Evolutionary conservation across 2,329 filamentous ascomycete genomes (phyloP).

Genomic region (Hortaea sp.): DNA sequence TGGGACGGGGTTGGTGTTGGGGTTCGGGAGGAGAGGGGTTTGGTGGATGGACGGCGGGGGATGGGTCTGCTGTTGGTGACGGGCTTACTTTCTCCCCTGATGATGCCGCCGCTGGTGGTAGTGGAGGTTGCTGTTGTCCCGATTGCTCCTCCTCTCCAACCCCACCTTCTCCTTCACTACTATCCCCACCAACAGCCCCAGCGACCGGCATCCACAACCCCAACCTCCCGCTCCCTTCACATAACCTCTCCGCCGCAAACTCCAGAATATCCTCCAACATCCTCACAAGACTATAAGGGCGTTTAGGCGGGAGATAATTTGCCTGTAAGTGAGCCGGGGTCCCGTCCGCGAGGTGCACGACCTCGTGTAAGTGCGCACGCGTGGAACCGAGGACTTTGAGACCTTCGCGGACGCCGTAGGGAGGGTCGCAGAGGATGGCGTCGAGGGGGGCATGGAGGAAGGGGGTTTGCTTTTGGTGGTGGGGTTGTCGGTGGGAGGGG

Average conservation of each 20-base stretch:
- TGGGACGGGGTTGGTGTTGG: no score
- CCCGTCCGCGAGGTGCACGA: conserved; percentile 57
- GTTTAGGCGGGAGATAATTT: conserved; percentile 76
- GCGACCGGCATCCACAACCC: conserved; percentile 97
- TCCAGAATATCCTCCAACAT: conserved; percentile 84
- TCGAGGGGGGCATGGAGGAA: no score
- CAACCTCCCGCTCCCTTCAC: conserved; percentile 64
- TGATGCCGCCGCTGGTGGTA: no score
- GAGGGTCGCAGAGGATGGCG: conserved; percentile 89
- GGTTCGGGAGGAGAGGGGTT: no score
- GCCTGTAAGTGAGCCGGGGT: conserved; percentile 57
- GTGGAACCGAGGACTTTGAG: conserved; percentile 74
- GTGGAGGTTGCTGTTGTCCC: no score
- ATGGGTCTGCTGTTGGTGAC: background rate
- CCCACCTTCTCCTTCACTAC: conserved; percentile 42
- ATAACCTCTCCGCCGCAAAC: conserved; percentile 64
- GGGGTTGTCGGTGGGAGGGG: background rate
- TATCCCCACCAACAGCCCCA: conserved; percentile 26
- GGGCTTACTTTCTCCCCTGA: no score
- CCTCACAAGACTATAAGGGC: conserved; percentile 80
- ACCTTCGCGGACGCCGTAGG: conserved; percentile 89
- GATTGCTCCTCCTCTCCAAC: conserved; percentile 4
- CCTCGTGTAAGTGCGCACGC: conserved; percentile 42
- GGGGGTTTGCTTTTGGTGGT: no score
- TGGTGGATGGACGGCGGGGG: no score